Evolutionary conservation across 83 land plant species (phyloP).

Genomic region (Thuja plicata): DNA sequence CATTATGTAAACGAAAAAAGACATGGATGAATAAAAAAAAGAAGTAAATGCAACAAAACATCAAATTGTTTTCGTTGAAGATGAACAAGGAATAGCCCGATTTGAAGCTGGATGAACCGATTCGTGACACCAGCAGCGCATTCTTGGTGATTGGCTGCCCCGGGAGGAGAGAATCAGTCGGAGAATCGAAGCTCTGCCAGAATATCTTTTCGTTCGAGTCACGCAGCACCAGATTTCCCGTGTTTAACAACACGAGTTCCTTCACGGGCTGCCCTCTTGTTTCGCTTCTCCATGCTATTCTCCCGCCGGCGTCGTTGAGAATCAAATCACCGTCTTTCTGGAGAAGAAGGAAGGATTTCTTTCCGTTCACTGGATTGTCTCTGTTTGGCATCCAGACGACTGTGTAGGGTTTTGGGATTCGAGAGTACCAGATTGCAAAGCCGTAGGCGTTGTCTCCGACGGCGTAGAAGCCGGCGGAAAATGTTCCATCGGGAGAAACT

Average conservation of each 20-base stretch:
- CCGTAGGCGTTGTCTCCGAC: slow-evolving; percentile 27
- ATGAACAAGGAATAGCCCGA: neutral
- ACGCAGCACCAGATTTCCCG: slow-evolving; percentile 44
- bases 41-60: too few species aligned
- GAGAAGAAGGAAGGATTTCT: slow-evolving; percentile 16
- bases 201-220: neutral
- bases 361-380: slow-evolving; percentile 23
- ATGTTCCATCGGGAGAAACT: slow-evolving; percentile 6
- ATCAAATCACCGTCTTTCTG: neutral
- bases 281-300: slow-evolving; percentile 16
- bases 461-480: slow-evolving; percentile 21
- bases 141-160: slow-evolving; percentile 17
- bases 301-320: slow-evolving; percentile 18
- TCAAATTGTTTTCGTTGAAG: slow-evolving; percentile 15
- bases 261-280: slow-evolving; percentile 18
- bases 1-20: too few species aligned
- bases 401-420: neutral
- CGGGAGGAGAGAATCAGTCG: slow-evolving; percentile 44
- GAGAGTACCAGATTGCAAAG: slow-evolving; percentile 31
- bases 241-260: slow-evolving; percentile 23
- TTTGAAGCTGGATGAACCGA: neutral
- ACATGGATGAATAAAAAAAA: too few species aligned
- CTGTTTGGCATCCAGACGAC: slow-evolving; percentile 36
- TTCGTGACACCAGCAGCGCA: neutral
- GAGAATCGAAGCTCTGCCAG: slow-evolving; percentile 55